These are phyloP conservation scores for Mucor piriformis DNA, from an alignment of 371 early-diverging fungal species.

Conservation along the genomic window DNA sequence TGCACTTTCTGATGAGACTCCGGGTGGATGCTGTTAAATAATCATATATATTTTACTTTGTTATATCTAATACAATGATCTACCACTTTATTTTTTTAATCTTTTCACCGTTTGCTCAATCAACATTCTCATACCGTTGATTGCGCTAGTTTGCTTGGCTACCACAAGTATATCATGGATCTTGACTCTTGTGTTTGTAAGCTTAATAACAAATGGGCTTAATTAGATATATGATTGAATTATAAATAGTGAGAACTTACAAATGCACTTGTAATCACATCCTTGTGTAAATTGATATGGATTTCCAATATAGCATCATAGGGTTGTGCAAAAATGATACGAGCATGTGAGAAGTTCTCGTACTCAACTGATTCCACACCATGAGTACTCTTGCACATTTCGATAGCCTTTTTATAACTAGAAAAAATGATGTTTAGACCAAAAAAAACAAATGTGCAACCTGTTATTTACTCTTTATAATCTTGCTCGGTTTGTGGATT, in stretches of 20 bases:
- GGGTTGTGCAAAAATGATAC: constrained; percentile 5
- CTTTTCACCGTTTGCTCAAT: constrained; percentile 12
- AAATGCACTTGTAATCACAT: not conserved
- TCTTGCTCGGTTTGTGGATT: not conserved
- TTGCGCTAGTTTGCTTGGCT: not conserved
- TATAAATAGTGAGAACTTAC: not conserved
- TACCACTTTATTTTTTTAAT: constrained; percentile 1
- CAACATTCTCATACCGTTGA: constrained; percentile 17
- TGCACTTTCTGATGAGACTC: constrained; percentile 50
- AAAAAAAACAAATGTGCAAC: no score
- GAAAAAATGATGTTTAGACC: not conserved
- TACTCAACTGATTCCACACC: constrained; percentile 13
- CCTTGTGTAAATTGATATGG: not conserved
- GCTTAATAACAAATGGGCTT: constrained; percentile 2
- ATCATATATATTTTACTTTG: not conserved
- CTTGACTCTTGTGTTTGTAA: not conserved
- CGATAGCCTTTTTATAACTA: not conserved
- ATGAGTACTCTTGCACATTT: constrained; percentile 2
- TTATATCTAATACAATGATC: not conserved
- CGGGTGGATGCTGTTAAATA: constrained; percentile 34
- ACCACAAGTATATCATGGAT: constrained; percentile 16
- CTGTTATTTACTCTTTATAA: not conserved
- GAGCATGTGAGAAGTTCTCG: not conserved
- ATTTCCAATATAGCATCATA: constrained; percentile 2
- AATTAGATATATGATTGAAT: not conserved